Conservation (phyloP, 176 grass and related monocot species). For the Triticum monococcum region DNA sequence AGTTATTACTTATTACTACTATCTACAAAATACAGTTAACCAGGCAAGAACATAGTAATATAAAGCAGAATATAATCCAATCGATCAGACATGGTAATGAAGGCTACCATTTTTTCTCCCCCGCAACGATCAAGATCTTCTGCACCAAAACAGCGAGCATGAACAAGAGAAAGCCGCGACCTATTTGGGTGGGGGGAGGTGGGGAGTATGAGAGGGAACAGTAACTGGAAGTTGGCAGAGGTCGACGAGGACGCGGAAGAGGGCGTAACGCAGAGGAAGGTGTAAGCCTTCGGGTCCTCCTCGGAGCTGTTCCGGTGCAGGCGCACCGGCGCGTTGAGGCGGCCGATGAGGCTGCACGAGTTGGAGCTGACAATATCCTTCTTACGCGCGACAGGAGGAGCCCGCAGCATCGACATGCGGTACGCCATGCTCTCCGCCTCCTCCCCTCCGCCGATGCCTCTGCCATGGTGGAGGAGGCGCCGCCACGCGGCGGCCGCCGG, state of each 20-base stretch:
- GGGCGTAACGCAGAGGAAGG: conserved; percentile 32
- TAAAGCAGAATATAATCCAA: neutral
- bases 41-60: neutral
- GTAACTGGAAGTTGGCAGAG: conserved; percentile 9
- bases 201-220: neutral
- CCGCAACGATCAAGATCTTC: neutral
- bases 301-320: accelerated
- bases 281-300: neutral
- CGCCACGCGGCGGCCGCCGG: neutral
- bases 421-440: conserved; percentile 40
- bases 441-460: neutral
- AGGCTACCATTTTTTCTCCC: neutral
- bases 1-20: neutral
- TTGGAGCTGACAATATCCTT: neutral
- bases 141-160: neutral
- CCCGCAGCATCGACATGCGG: conserved; percentile 56
- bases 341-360: conserved; percentile 64
- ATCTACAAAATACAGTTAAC: neutral
- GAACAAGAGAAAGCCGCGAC: neutral
- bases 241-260: neutral
- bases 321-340: conserved; percentile 24
- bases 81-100: neutral
- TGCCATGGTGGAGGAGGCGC: conserved; percentile 25
- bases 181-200: neutral
- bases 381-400: conserved; percentile 2